Conservation (phyloP, 169 alveolate genomes). For the Eimeria falciformis region DNA sequence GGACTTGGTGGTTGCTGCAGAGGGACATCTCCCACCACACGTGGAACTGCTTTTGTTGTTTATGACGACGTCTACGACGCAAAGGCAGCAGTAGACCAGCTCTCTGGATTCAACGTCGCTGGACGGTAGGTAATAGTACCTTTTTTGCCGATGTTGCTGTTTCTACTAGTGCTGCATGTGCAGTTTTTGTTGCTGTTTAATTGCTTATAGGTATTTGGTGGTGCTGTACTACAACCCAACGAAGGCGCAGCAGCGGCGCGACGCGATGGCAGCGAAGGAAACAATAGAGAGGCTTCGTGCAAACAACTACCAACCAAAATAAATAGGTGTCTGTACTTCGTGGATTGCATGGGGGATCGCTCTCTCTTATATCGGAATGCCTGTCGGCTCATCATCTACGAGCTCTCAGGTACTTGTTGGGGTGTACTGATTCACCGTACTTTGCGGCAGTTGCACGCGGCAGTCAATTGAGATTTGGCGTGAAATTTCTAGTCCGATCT, state of each 20-base stretch:
- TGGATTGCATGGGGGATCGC: no score
- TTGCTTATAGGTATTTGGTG: slow-evolving; percentile 84
- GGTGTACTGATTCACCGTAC: no score
- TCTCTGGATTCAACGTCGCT: slow-evolving; percentile 98
- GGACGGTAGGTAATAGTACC: slow-evolving; percentile 88
- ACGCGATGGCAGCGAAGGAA: slow-evolving; percentile 87
- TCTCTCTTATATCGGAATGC: no score
- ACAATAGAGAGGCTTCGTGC: slow-evolving; percentile 77
- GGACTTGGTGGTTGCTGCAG: slow-evolving; percentile 2
- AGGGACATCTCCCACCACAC: slow-evolving; percentile 62
- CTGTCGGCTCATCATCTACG: no score
- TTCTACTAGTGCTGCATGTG: not conserved
- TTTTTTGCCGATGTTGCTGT: not conserved
- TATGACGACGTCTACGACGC: slow-evolving; percentile 99
- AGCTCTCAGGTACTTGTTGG: no score
- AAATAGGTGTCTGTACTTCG: not conserved
- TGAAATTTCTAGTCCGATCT: no score
- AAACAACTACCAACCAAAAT: slow-evolving; percentile 67
- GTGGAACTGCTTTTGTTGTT: slow-evolving; percentile 89
- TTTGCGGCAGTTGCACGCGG: no score
- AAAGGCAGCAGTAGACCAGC: slow-evolving; percentile 98
- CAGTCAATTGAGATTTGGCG: no score
- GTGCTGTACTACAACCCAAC: slow-evolving; percentile 91
- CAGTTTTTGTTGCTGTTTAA: not conserved
- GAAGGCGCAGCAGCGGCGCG: slow-evolving; percentile 88